Percentiles rank a stretch among this genome's conserved stretches.
Conservation (phyloP, 139 green algal genomes). For the Nannochloris sp. region DNA sequence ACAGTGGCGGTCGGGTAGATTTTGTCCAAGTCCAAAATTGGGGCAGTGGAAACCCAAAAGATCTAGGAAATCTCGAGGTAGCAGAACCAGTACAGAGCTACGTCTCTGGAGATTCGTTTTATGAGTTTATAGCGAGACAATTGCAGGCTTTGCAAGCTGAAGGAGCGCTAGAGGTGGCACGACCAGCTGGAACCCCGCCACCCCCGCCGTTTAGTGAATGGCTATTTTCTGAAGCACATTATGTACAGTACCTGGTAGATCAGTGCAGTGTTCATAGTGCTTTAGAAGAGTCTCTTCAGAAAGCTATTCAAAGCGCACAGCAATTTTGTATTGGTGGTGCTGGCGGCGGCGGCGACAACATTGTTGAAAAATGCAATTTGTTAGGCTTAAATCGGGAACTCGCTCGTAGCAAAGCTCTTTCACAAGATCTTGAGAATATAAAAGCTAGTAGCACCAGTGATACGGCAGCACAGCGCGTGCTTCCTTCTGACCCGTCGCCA, state of each 20-base stretch:
- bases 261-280: neutral
- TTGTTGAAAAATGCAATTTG: too few relatives aligned
- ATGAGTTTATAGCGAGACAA: neutral
- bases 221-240: slow-evolving; percentile 10
- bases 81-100: neutral
- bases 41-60: neutral
- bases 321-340: neutral
- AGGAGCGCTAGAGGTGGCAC: neutral
- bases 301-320: neutral
- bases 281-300: neutral
- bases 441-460: neutral
- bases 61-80: slow-evolving; percentile 1
- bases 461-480: too few relatives aligned
- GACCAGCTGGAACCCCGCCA: neutral
- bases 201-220: slow-evolving; percentile 8
- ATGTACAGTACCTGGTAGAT: slow-evolving; percentile 16
- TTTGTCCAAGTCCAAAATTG: slow-evolving; percentile 3
- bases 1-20: neutral
- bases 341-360: too few relatives aligned
- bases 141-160: neutral
- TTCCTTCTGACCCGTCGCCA: neutral
- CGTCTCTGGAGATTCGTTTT: too few relatives aligned
- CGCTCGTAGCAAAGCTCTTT: neutral
- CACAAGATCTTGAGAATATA: neutral
- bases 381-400: neutral